Conservation (phyloP, 108 stramenopile species). For the Epithemia pelagica region DNA sequence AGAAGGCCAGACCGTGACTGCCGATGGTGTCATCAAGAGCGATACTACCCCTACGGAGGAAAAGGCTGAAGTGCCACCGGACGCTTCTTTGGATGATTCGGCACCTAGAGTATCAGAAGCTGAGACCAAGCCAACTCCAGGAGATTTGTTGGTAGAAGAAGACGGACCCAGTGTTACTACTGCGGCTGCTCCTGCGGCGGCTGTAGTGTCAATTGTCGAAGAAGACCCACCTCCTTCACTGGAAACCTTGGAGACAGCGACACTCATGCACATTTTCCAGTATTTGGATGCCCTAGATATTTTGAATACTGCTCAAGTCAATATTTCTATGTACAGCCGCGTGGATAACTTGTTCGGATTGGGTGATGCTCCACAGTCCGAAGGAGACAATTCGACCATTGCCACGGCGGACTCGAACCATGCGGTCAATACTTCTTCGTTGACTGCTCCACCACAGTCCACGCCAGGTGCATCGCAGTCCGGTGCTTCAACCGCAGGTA, state of each 20-base stretch:
- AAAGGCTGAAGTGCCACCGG: not conserved
- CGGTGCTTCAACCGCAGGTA: constrained; percentile 12
- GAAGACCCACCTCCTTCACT: constrained; percentile 13
- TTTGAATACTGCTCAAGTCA: constrained; percentile 68
- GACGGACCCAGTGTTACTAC: not conserved
- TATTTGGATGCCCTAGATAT: constrained; percentile 71
- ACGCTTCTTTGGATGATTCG: not conserved
- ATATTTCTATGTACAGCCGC: constrained; percentile 56
- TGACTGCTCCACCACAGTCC: not conserved
- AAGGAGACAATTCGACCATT: constrained; percentile 10
- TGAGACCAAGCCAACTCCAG: constrained; percentile 8
- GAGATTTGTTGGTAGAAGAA: constrained; percentile 17
- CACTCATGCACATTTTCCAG: constrained; percentile 61
- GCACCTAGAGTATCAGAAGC: constrained; percentile 10
- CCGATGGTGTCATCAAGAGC: constrained; percentile 1
- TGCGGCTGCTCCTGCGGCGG: constrained; percentile 3
- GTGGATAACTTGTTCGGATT: constrained; percentile 73
- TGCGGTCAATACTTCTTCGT: not conserved
- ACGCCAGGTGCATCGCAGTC: constrained; percentile 3
- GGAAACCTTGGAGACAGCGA: constrained; percentile 36
- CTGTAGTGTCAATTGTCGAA: constrained; percentile 1
- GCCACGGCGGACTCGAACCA: constrained; percentile 5
- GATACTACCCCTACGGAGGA: not conserved
- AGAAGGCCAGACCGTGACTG: too few relatives aligned
- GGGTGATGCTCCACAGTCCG: constrained; percentile 31